Percentiles rank a stretch among this genome's conserved stretches.
Conservation (phyloP, 169 alveolate genomes). For the Plasmodium reichenowi region DNA sequence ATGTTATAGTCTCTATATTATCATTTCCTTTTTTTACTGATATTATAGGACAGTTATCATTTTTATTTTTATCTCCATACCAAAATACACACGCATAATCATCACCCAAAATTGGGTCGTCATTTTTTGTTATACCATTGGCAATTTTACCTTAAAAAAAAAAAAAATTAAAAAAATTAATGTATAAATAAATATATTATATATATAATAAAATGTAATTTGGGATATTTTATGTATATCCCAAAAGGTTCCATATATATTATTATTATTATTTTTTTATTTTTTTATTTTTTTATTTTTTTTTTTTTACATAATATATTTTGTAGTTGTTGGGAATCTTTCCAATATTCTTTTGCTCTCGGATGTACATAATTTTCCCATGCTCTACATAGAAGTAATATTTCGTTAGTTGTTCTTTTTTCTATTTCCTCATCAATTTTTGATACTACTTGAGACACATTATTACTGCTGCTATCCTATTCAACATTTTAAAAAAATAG, state of each 20-base stretch:
- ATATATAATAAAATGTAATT: not conserved
- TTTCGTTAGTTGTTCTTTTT: conserved; percentile 91
- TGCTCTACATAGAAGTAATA: conserved; percentile 87
- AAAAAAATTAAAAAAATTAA: not conserved
- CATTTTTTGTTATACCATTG: conserved; percentile 86
- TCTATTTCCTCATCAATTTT: conserved; percentile 80
- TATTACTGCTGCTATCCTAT: conserved; percentile 74
- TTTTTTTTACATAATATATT: conserved; percentile 85
- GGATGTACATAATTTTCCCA: conserved; percentile 95
- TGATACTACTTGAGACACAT: conserved; percentile 69
- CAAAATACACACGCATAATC: conserved; percentile 92
- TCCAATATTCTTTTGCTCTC: conserved; percentile 93
- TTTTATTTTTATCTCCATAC: conserved; percentile 89
- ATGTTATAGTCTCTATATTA: conserved; percentile 87
- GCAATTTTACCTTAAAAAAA: conserved; percentile 87
- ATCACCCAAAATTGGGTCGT: conserved; percentile 92
- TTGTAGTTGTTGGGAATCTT: conserved; percentile 87
- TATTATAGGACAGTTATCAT: conserved; percentile 90
- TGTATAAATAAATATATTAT: not conserved
- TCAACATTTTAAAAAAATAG: conserved; percentile 4
- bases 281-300: too few species aligned
- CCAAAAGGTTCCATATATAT: not conserved
- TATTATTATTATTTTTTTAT: not conserved
- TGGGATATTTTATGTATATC: not conserved
- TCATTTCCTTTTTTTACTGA: conserved; percentile 89